Evolutionary conservation across 106 monocot genomes (phyloP).

Genomic region (Dioscorea alata): DNA sequence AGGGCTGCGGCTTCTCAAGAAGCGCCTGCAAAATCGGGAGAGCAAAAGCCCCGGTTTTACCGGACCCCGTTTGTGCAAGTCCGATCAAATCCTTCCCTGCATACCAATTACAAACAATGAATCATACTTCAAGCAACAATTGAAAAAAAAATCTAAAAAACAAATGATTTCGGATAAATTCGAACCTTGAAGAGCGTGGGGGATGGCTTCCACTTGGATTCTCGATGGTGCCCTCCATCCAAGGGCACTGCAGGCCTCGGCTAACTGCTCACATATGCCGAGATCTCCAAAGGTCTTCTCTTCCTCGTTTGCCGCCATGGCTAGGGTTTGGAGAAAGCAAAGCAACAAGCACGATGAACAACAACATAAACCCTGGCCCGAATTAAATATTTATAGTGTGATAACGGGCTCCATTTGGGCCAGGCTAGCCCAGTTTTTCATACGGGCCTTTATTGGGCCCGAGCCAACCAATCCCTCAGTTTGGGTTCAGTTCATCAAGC

Average conservation of each 20-base stretch:
- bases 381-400: no score
- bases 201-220: constrained; percentile 78
- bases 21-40: constrained; percentile 90
- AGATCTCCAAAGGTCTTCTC: constrained; percentile 51
- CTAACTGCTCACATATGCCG: constrained; percentile 63
- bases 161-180: background rate
- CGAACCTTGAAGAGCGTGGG: constrained; percentile 73
- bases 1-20: constrained; percentile 54
- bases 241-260: constrained; percentile 59
- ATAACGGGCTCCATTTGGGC: no score
- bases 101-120: constrained; percentile 2
- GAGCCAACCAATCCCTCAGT: no score
- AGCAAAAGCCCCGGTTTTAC: constrained; percentile 96
- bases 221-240: constrained; percentile 67
- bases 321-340: background rate
- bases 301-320: constrained; percentile 16
- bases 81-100: constrained; percentile 90
- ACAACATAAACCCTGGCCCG: no score
- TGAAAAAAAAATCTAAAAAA: background rate
- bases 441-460: no score
- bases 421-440: no score
- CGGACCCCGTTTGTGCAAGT: constrained; percentile 87
- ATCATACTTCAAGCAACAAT: background rate
- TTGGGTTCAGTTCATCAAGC: no score
- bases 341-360: no score